A percentile compares a stretch with the other conserved stretches of the same genome.
These are phyloP conservation scores for Vanrija pseudolonga DNA, from an alignment of 1,284 basidiomycete species.

Conservation along the genomic window DNA sequence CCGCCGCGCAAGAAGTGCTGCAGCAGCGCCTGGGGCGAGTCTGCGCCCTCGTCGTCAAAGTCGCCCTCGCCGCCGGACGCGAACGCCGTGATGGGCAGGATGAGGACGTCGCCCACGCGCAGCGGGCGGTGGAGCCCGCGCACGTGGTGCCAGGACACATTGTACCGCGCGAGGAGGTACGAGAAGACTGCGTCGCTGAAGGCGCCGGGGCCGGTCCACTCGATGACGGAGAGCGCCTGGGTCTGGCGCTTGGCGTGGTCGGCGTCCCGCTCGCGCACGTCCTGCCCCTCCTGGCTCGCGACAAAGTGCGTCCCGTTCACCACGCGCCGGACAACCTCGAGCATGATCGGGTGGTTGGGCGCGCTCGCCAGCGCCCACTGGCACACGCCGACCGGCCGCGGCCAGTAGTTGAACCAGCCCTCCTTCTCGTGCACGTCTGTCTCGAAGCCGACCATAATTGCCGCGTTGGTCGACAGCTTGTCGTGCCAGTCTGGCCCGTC, in stretches of 20 bases:
- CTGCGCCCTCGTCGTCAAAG: constrained; percentile 26
- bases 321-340: constrained; percentile 46
- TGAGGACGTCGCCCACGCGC: constrained; percentile 45
- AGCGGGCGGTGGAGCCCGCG: constrained; percentile 41
- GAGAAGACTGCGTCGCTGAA: constrained; percentile 45
- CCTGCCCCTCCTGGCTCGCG: neutral
- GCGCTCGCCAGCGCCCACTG: constrained; percentile 49
- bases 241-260: too few relatives aligned
- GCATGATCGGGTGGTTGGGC: constrained; percentile 47
- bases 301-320: constrained; percentile 31
- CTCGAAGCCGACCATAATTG: constrained; percentile 47
- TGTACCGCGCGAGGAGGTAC: constrained; percentile 43
- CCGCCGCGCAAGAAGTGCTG: constrained; percentile 28
- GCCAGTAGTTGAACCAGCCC: constrained; percentile 36
- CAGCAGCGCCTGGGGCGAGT: constrained; percentile 36
- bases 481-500: constrained; percentile 28
- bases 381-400: constrained; percentile 41
- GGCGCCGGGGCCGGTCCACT: constrained; percentile 47
- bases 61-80: constrained; percentile 41
- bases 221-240: constrained; percentile 37
- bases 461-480: constrained; percentile 28
- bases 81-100: constrained; percentile 48
- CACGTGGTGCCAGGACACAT: constrained; percentile 46
- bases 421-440: constrained; percentile 42
- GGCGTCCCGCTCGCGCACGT: too few relatives aligned